Conservation (phyloP, 345 rosid genomes). For the Tarenaya hassleriana region DNA sequence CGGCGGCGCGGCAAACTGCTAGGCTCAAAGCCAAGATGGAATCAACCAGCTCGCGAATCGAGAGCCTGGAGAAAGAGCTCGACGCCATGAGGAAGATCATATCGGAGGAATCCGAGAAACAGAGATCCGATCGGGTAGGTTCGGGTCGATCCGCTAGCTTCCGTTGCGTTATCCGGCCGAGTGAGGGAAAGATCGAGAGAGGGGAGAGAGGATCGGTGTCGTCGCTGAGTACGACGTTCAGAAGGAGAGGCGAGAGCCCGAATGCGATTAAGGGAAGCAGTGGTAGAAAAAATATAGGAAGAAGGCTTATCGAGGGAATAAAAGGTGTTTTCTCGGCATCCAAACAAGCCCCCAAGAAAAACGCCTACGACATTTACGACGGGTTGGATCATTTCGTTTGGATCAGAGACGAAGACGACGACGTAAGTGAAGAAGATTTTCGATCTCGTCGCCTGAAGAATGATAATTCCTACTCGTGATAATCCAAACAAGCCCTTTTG, state of each 20-base stretch:
- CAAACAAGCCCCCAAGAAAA: constrained; percentile 31
- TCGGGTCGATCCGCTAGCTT: constrained; percentile 60
- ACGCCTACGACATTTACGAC: constrained; percentile 22
- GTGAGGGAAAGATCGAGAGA: constrained; percentile 31
- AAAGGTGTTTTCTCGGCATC: constrained; percentile 45
- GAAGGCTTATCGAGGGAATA: constrained; percentile 50
- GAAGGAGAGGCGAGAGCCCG: constrained; percentile 15
- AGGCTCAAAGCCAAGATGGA: constrained; percentile 65
- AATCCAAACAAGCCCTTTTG: too few relatives aligned
- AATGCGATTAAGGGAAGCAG: constrained; percentile 1
- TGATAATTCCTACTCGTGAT: constrained; percentile 23
- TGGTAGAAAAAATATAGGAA: constrained; percentile 31
- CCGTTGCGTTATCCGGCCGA: constrained; percentile 32
- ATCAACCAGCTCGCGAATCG: constrained; percentile 54
- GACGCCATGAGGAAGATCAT: constrained; percentile 49
- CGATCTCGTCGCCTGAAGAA: constrained; percentile 22
- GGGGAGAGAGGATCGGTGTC: constrained; percentile 45
- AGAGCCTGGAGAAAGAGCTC: constrained; percentile 62
- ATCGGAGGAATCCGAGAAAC: constrained; percentile 28
- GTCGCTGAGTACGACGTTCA: constrained; percentile 39
- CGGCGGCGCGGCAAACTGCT: constrained; percentile 47
- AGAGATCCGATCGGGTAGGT: background rate
- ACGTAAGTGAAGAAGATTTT: constrained; percentile 23
- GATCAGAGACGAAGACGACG: constrained; percentile 23
- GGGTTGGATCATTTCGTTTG: constrained; percentile 31